Base-by-base conservation (phyloP, 768 basidiomycete species). In the Calocybe indica region DNA sequence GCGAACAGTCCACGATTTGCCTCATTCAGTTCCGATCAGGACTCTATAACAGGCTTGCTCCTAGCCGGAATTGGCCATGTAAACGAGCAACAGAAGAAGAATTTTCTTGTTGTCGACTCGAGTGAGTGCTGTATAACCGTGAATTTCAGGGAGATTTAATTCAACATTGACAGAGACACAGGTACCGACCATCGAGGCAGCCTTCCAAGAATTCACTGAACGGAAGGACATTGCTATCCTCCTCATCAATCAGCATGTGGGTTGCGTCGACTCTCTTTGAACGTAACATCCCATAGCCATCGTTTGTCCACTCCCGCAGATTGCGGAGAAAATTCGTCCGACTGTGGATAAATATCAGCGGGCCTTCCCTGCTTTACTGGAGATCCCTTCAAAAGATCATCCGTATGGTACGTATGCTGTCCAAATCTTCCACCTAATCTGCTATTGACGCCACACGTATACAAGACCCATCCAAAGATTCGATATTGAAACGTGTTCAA, bases 351-450 rank as follows among this genome's bases (percentile, higher is more conserved):
- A 84, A 58, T 99, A 99, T 65, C 84, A 91, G 54, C 89, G 93
- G 65, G 83, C 95, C 0, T 99, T 99, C 72, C 96, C 96, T 14
- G 92, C 96, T 0, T 70, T 99, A 36, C 80, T 99, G 11, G 96
- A 99, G 68, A 98, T 99, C 52, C 96, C 96, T 22, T 93, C 92
- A 47, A 98, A 98, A 65, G 95, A 98, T 61, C 93, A 96, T 66
- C 95, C 95, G 33, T 98, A 98, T 58, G 94, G 95, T 95, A 46
- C 49, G 79, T 68, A 42, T 29, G 33, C 33, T 31, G 32, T 42
- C 36, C 32, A 9, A n/a, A 41, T 37, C 12, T 8, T 5, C 5
- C 15, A 5, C 34, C 37, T 22, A 28, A 1, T 12, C 28, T 5
- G 32, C 7, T 39, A 14, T 8, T 40, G 34, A 37, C 22, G 35